phyloP scores from a whole-genome alignment of 2,329 filamentous ascomycete genomes.

The Pseudogymnoascus sp. region DNA sequence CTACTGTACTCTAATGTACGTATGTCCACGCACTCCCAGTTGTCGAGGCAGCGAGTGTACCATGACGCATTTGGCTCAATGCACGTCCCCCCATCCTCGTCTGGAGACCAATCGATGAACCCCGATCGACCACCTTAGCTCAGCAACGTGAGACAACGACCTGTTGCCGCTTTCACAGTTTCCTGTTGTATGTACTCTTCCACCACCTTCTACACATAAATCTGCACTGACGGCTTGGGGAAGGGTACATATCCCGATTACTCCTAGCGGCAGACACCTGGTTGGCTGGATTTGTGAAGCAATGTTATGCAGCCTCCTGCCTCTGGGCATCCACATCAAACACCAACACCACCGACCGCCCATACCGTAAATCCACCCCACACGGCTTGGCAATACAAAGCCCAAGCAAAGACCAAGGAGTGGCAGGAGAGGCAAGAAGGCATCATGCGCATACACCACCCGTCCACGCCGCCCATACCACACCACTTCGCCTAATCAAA shows the following conservation, averaged over 20 bases:
- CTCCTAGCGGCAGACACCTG: not conserved
- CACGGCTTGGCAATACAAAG: not conserved
- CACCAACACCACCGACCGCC: not conserved
- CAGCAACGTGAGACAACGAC: not conserved
- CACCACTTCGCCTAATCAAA: not conserved
- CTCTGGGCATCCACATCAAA: not conserved
- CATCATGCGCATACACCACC: not conserved
- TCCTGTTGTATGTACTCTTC: not conserved
- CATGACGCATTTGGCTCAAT: slow-evolving; percentile 7
- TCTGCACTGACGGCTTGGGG: not conserved
- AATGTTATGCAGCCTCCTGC: not conserved
- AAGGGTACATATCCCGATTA: not conserved
- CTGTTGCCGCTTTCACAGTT: slow-evolving; percentile 5
- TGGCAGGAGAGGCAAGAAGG: not conserved
- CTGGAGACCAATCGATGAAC: slow-evolving; percentile 7
- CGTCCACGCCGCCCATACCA: not conserved
- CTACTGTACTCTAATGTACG: slow-evolving; percentile 4
- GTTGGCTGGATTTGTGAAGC: not conserved
- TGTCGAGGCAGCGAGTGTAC: not conserved
- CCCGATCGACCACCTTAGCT: not conserved
- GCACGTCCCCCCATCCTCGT: not conserved
- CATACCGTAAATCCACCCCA: too few relatives aligned
- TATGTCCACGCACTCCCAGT: not conserved
- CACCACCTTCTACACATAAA: not conserved
- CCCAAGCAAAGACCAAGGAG: not conserved